phyloP scores from a whole-genome alignment of 176 grass and related monocot genomes.

The Eragrostis curvula region DNA sequence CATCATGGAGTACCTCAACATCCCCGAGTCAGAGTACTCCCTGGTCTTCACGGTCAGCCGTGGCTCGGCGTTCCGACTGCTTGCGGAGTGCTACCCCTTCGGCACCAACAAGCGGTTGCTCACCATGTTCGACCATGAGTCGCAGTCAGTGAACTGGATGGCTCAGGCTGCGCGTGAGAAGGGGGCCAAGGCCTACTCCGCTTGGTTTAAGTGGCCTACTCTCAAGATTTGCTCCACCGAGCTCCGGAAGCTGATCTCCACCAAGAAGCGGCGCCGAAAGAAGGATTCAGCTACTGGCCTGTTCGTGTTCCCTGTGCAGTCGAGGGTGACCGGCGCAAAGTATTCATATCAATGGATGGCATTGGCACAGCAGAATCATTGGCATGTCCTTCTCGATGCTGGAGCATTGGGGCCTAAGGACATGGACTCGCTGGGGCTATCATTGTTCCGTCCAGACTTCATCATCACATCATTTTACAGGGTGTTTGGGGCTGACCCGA shows the following conservation, averaged over 20 bases:
- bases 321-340: conserved; percentile 93
- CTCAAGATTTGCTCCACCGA: conserved; percentile 88
- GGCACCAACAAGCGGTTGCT: conserved; percentile 87
- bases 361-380: conserved; percentile 98
- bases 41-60: conserved; percentile 94
- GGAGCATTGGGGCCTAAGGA: conserved; percentile 97
- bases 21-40: conserved; percentile 91
- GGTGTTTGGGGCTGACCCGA: conserved; percentile 92
- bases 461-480: conserved; percentile 98
- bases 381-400: conserved; percentile 96
- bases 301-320: conserved; percentile 97
- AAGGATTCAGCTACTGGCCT: conserved; percentile 81
- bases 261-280: conserved; percentile 86
- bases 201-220: conserved; percentile 90
- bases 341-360: conserved; percentile 99
- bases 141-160: conserved; percentile 97
- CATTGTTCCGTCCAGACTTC: conserved; percentile 93
- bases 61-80: conserved; percentile 90
- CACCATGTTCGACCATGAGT: conserved; percentile 99
- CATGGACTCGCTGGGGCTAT: conserved; percentile 96
- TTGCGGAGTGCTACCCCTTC: conserved; percentile 95
- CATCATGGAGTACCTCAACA: conserved; percentile 99
- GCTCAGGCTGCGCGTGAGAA: conserved; percentile 80
- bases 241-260: conserved; percentile 79
- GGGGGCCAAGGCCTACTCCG: conserved; percentile 83